These are phyloP conservation scores for Speleostelium caveatum DNA, from an alignment of 78 protist genomes.

Conservation along the genomic window DNA sequence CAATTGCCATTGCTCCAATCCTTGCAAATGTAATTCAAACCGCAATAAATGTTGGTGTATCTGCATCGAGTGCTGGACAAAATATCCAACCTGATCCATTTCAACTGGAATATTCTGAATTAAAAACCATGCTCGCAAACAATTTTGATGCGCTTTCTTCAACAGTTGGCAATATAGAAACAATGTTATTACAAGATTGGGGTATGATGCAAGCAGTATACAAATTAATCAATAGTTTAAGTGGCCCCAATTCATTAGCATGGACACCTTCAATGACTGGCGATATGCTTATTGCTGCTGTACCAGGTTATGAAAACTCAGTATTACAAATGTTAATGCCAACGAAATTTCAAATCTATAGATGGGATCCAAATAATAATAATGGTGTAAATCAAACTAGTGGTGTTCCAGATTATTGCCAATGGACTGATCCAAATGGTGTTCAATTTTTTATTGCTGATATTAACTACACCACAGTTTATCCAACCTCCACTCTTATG, in stretches of 20 bases:
- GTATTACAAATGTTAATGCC: conserved; percentile 30
- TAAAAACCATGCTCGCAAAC: background rate
- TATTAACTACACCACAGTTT: background rate
- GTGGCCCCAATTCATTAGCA: background rate
- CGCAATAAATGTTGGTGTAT: background rate
- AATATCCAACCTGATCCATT: conserved; percentile 15
- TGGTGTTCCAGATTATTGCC: background rate
- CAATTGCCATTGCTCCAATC: background rate
- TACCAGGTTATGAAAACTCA: conserved; percentile 1
- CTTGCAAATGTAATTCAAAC: conserved; percentile 11
- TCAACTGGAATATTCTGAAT: background rate
- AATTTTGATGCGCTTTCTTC: background rate
- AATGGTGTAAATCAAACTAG: background rate
- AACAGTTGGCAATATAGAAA: background rate
- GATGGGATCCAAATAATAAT: background rate
- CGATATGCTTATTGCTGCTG: background rate
- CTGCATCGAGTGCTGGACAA: background rate
- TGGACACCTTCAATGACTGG: background rate
- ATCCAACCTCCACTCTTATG: background rate
- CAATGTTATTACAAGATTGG: conserved; percentile 2
- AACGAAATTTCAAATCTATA: conserved; percentile 3
- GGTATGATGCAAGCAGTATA: conserved; percentile 3
- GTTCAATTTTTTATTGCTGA: background rate
- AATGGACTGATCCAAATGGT: conserved; percentile 1
- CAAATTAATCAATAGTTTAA: background rate